Evolutionary conservation across 1,284 basidiomycete species (phyloP).

Genomic region (Inonotus hispidus): DNA sequence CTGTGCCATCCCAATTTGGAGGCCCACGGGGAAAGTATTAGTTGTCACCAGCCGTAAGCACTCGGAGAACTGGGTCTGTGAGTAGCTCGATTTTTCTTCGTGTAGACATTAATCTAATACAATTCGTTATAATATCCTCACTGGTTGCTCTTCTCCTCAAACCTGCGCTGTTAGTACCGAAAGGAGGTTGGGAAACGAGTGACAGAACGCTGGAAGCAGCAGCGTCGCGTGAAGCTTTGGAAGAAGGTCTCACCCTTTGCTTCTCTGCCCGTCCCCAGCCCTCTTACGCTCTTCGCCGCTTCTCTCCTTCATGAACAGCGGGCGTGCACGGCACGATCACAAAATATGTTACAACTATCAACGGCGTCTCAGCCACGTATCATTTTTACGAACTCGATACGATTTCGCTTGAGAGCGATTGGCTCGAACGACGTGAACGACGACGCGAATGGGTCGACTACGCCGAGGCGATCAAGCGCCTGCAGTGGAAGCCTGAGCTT

Average conservation of each 20-base stretch:
- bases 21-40: slow-evolving; percentile 66
- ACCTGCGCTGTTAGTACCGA: slow-evolving; percentile 52
- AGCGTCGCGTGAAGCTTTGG: slow-evolving; percentile 80
- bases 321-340: slow-evolving; percentile 76
- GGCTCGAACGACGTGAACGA: slow-evolving; percentile 73
- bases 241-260: slow-evolving; percentile 88
- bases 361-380: slow-evolving; percentile 69
- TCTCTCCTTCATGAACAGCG: slow-evolving; percentile 39
- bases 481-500: slow-evolving; percentile 77
- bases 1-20: slow-evolving; percentile 76
- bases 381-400: slow-evolving; percentile 86
- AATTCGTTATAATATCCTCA: background rate
- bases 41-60: slow-evolving; percentile 78
- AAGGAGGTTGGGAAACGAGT: slow-evolving; percentile 79
- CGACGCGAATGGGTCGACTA: slow-evolving; percentile 81
- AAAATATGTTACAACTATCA: slow-evolving; percentile 72
- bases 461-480: slow-evolving; percentile 62
- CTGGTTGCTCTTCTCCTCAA: slow-evolving; percentile 4
- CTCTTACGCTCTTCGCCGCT: slow-evolving; percentile 37
- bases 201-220: slow-evolving; percentile 76
- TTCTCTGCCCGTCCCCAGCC: slow-evolving; percentile 67
- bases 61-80: slow-evolving; percentile 76
- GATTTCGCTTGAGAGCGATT: slow-evolving; percentile 61
- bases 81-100: slow-evolving; percentile 37
- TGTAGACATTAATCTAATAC: slow-evolving; percentile 15